Percentiles rank a stretch among this genome's conserved stretches.
phyloP scores from a whole-genome alignment of 2,329 filamentous ascomycete species.

The Claviceps monticola region DNA sequence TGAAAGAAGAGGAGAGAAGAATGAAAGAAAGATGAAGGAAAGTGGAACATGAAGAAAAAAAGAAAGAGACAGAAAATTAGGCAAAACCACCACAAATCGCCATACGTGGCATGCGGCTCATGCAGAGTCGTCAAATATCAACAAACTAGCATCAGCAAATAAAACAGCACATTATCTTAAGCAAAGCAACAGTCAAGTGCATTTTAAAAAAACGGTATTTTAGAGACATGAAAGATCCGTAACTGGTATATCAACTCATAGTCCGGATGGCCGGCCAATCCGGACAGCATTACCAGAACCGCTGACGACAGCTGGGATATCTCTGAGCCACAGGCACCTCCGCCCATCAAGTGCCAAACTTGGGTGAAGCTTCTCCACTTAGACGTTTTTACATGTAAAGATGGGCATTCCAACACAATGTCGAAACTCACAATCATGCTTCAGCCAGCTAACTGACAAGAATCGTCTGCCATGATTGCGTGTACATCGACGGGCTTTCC shows the following conservation, averaged over 20 bases:
- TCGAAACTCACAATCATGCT: not conserved
- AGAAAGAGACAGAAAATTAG: not conserved
- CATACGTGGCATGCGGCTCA: not conserved
- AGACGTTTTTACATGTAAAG: not conserved
- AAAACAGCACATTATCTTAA: not conserved
- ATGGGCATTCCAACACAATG: not conserved
- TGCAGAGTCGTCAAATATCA: not conserved
- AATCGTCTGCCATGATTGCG: not conserved
- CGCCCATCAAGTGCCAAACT: not conserved
- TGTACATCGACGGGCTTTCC: not conserved
- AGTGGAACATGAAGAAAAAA: not conserved
- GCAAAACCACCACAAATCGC: constrained; percentile 2
- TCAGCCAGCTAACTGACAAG: not conserved
- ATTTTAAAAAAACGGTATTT: not conserved
- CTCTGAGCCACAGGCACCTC: not conserved
- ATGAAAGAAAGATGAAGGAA: not conserved
- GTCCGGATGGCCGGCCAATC: constrained; percentile 4
- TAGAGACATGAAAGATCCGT: not conserved
- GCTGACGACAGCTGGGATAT: not conserved
- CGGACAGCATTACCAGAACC: not conserved
- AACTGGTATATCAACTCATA: not conserved
- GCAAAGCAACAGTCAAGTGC: not conserved
- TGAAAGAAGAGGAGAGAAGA: not conserved
- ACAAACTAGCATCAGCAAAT: not conserved
- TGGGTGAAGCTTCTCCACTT: not conserved